Base-by-base conservation (phyloP, 495 filamentous ascomycete species). In the Penicillium ochrochloron region DNA sequence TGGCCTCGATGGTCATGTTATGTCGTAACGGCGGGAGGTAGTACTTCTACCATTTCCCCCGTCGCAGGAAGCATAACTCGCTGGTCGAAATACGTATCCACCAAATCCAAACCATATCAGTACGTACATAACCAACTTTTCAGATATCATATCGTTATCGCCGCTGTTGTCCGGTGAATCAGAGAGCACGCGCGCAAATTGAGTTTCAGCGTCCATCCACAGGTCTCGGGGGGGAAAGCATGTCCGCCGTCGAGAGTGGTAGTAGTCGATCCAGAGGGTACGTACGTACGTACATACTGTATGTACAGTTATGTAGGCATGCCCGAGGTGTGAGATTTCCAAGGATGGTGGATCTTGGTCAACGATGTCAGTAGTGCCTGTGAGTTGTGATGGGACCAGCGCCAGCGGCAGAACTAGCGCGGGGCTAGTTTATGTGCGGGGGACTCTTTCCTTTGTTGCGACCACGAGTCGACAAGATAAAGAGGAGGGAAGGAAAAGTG, bases 391-490 rank as follows among this genome's bases (percentile, higher is more conserved):
- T 33, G 31, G 31, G 5, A 33, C 31, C 31, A 33, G 27, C 46
- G 25, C 21, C 23, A 12, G 46, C 27, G 10, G 46, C 46, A 29
- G 48, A n/a, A 21, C 48, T 52, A 52, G 48, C 27, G 48, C 48
- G 27, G 14, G 27, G 48, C 48, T 52, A 52, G 48, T 31, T 31
- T 51, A 25, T 52, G 25, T 23, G 48, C 14, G 48, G 25, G 19
- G 44, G 7, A 1, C 12, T 29, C 21, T 52, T 52, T 52, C 48
- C 48, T 52, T 27, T 52, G 48, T 52, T 52, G 25, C 25, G 12
- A 14, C 48, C 48, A 52, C 62, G 54, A 64, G 65, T 56, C 55
- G 65, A 60, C 21, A 17, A 29, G 33, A 29, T 21, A 17, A 19
- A n/a, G 34, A 33, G 19, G 59, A 25, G 59, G 5, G 46, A 31